phyloP scores from a whole-genome alignment of 495 filamentous ascomycete genomes.

The Lasiosphaeria miniovina region DNA sequence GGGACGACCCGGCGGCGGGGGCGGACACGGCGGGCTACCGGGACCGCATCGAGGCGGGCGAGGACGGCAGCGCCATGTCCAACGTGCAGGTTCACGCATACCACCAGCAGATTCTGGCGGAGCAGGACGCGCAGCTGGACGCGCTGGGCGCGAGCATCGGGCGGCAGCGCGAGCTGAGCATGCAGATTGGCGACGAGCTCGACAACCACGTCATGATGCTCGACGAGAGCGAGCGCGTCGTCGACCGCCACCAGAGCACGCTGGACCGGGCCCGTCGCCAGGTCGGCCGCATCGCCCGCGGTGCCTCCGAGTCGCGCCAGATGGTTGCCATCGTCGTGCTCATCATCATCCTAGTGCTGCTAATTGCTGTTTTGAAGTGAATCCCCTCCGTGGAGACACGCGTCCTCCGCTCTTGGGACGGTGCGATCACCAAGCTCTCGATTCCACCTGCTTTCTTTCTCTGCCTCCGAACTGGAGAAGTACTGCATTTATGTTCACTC shows the following conservation, averaged over 20 bases:
- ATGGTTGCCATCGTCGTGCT: slow-evolving; percentile 72
- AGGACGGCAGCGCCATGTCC: slow-evolving; percentile 39
- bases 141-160: slow-evolving; percentile 77
- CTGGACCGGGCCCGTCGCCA: slow-evolving; percentile 70
- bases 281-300: slow-evolving; percentile 64
- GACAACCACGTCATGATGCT: slow-evolving; percentile 85
- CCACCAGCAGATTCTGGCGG: slow-evolving; percentile 70
- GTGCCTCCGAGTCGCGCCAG: slow-evolving; percentile 76
- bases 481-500: too few species aligned
- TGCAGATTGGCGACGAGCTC: slow-evolving; percentile 94
- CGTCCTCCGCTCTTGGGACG: too few species aligned
- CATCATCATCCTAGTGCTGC: slow-evolving; percentile 71
- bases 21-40: slow-evolving; percentile 54
- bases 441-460: too few species aligned
- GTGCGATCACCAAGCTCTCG: too few species aligned
- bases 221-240: slow-evolving; percentile 79
- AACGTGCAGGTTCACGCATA: slow-evolving; percentile 88
- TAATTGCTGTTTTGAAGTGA: slow-evolving; percentile 78
- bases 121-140: slow-evolving; percentile 95
- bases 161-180: slow-evolving; percentile 88
- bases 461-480: too few species aligned
- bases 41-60: slow-evolving; percentile 31
- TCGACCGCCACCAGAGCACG: slow-evolving; percentile 75
- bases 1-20: slow-evolving; percentile 38
- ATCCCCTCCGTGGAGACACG: not conserved